Conservation (phyloP, 2,329 filamentous ascomycete genomes). For the Colletotrichum filicis region DNA sequence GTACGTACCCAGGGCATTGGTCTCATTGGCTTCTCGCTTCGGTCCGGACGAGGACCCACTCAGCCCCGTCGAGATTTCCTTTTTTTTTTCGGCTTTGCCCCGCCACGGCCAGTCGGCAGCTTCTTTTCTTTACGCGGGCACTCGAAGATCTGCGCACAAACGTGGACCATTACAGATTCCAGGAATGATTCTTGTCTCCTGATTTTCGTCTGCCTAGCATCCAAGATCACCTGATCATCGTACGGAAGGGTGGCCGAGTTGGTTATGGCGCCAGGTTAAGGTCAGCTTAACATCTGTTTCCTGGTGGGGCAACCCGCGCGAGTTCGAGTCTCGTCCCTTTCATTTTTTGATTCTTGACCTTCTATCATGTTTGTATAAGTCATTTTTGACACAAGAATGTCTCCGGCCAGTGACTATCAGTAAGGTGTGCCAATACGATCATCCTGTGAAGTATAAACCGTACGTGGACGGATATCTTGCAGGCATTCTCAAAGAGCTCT, state of each 20-base stretch:
- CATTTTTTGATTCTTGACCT: not conserved
- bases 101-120: not conserved
- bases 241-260: slow-evolving; percentile 35
- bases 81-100: not conserved
- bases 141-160: no score
- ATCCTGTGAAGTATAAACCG: not conserved
- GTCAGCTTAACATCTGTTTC: slow-evolving; percentile 36
- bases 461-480: no score
- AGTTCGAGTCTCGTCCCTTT: slow-evolving; percentile 36
- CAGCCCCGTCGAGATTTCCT: not conserved
- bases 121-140: not conserved
- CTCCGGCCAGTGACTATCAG: rapidly evolving
- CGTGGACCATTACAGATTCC: rapidly evolving
- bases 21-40: not conserved
- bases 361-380: no score
- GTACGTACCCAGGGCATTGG: no score
- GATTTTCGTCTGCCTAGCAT: rapidly evolving
- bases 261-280: slow-evolving; percentile 36
- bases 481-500: no score
- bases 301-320: slow-evolving; percentile 36
- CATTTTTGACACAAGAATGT: not conserved
- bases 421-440: not conserved
- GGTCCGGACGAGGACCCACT: not conserved
- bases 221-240: not conserved
- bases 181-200: rapidly evolving